A percentile compares a stretch with the other conserved stretches of the same genome.
Conservation (phyloP, 805 yeast genomes). For the Phaffomyces antillensis region DNA sequence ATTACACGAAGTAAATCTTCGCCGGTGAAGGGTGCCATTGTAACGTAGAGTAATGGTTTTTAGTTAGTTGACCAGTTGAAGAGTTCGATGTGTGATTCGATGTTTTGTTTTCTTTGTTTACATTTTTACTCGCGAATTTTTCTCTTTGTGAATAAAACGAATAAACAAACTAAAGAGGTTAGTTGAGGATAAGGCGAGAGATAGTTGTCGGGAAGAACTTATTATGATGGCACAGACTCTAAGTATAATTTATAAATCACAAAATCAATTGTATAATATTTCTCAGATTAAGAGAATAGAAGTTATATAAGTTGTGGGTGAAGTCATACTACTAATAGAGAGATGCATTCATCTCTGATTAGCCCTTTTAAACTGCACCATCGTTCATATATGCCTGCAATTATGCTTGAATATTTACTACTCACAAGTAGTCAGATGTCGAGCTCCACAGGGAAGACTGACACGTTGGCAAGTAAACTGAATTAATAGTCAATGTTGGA, state of each 20-base stretch:
- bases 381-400: slow-evolving; percentile 2
- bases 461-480: slow-evolving; percentile 7
- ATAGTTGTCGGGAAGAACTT: too few relatives aligned
- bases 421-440: background rate
- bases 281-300: background rate
- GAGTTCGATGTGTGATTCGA: background rate
- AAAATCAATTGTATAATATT: background rate
- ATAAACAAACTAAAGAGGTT: too few relatives aligned
- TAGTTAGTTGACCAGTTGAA: too few relatives aligned
- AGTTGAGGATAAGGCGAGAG: too few relatives aligned
- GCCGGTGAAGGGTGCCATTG: too few relatives aligned
- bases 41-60: too few relatives aligned
- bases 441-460: background rate
- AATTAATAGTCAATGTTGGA: background rate
- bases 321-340: slow-evolving; percentile 18
- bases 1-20: too few relatives aligned
- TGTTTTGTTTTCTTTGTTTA: background rate
- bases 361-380: slow-evolving; percentile 17
- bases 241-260: too few relatives aligned
- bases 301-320: slow-evolving; percentile 8
- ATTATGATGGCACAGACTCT: too few relatives aligned
- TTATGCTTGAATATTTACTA: background rate
- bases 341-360: slow-evolving; percentile 11
- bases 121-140: too few relatives aligned
- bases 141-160: background rate